Evolutionary conservation across 208 protist genomes (phyloP), one percentile per base, ranked within the genome.

Genomic region (Herpetomonas tarakana): DNA sequence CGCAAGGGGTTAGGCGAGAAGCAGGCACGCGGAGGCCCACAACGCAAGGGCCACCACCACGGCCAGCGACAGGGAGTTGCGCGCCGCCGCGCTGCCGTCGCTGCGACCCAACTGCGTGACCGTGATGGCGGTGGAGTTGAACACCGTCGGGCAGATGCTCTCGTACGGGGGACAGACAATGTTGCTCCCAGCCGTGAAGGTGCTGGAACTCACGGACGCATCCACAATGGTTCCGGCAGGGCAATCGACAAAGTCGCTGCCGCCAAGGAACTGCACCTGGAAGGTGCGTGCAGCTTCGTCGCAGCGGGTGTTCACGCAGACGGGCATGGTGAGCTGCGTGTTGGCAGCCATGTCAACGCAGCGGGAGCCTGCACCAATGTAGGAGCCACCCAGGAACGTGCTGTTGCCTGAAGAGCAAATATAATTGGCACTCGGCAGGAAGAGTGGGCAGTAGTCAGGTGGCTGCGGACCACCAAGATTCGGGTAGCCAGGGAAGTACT

Each of bases 401-500:
- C 56, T 61, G 38, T 26, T 22, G 18, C 51, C 56, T 2, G 44
- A n/a, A n/a, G n/a, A n/a, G n/a, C n/a, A n/a, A n/a, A n/a, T n/a
- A n/a, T n/a, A n/a, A n/a, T n/a, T n/a, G 45, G 56, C 56, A 61
- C 27, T 39, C 38, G 25, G 56, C 45, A n/a, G 38, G 44, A 52
- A 53, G 11, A 64, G 11, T 0, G 58, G 58, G 31, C 58, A 64
- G 31, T 64, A 55, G 26, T 64, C 58, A 12, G 52, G 16, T 41
- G 19, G 39, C 18, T 38, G 29, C n/a, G 6, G 0, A 2, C n/a
- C 24, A 2, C 58, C 58, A 21, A 19, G 18, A 6, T n/a, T 52
- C 9, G 24, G 18, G 18, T 19, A 16, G 25, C 49, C 41, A n/a
- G 58, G 1, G 31, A 64, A 64, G 58, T 64, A 64, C 26, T 31